phyloP scores from a whole-genome alignment of 768 basidiomycete genomes.

The Lactarius indigo region DNA sequence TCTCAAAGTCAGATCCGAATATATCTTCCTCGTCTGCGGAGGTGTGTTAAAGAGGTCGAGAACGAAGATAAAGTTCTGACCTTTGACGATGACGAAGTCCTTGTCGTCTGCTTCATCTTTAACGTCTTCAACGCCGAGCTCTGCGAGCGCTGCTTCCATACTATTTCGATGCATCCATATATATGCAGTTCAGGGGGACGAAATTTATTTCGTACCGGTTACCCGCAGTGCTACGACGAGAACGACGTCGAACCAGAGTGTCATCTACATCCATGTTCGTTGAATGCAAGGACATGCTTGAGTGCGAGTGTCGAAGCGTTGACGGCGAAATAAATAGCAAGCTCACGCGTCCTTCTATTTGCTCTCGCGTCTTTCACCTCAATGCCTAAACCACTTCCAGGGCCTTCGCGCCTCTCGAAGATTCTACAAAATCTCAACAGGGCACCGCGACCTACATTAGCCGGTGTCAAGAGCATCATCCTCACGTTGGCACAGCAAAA shows the following conservation, averaged over 20 bases:
- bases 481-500: constrained; percentile 58
- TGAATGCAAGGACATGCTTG: neutral
- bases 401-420: constrained; percentile 53
- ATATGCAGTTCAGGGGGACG: neutral
- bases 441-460: constrained; percentile 48
- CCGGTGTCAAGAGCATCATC: constrained; percentile 47
- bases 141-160: constrained; percentile 76
- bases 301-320: neutral
- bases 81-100: constrained; percentile 67
- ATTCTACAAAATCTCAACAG: constrained; percentile 50
- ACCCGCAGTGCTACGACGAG: constrained; percentile 71
- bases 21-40: constrained; percentile 72
- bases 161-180: constrained; percentile 35
- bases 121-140: constrained; percentile 50
- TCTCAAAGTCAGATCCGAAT: constrained; percentile 82
- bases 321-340: neutral
- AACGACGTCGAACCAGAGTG: constrained; percentile 52
- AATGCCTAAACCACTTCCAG: constrained; percentile 30
- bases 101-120: constrained; percentile 60
- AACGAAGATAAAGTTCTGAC: constrained; percentile 34
- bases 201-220: constrained; percentile 50
- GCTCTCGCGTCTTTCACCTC: neutral
- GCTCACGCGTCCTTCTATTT: neutral
- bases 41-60: neutral
- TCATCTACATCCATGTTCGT: constrained; percentile 36